Evolutionary conservation across 495 filamentous ascomycete genomes (phyloP).

Genomic region (Penicillium parvum): DNA sequence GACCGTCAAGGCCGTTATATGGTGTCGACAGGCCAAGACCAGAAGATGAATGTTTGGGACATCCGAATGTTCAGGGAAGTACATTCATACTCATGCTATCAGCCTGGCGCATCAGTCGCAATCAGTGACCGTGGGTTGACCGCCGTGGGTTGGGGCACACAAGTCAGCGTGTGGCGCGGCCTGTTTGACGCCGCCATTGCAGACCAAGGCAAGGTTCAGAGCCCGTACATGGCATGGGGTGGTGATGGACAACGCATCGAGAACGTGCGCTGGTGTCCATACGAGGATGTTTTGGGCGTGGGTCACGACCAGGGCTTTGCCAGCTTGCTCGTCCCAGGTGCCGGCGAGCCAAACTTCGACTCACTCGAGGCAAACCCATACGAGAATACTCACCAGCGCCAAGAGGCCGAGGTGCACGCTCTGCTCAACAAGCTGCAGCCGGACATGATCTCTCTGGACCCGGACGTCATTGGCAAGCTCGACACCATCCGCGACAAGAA

Average conservation of each 20-base stretch:
- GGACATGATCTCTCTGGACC: conserved; percentile 94
- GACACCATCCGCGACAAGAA: conserved; percentile 72
- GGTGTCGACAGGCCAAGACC: conserved; percentile 88
- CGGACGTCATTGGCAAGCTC: conserved; percentile 81
- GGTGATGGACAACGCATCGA: conserved; percentile 80
- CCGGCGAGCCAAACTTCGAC: conserved; percentile 96
- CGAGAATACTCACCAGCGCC: conserved; percentile 87
- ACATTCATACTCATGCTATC: conserved; percentile 80
- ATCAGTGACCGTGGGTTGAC: conserved; percentile 86
- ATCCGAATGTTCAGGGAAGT: conserved; percentile 91
- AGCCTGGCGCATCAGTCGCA: conserved; percentile 76
- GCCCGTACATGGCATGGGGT: conserved; percentile 91
- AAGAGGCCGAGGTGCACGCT: conserved; percentile 84
- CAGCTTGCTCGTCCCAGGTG: conserved; percentile 83
- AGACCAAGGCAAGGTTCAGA: conserved; percentile 74
- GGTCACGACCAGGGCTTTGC: conserved; percentile 83
- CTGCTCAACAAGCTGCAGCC: conserved; percentile 92
- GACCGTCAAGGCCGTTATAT: conserved; percentile 93
- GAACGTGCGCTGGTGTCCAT: conserved; percentile 85
- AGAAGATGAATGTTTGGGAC: conserved; percentile 93
- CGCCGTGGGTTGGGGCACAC: conserved; percentile 88
- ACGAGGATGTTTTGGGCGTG: conserved; percentile 85
- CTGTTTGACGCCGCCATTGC: conserved; percentile 66
- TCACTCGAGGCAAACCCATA: conserved; percentile 93
- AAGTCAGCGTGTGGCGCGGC: conserved; percentile 83